Conservation (phyloP, 352 stramenopile genomes). For the Elongisporangium undulatum region DNA sequence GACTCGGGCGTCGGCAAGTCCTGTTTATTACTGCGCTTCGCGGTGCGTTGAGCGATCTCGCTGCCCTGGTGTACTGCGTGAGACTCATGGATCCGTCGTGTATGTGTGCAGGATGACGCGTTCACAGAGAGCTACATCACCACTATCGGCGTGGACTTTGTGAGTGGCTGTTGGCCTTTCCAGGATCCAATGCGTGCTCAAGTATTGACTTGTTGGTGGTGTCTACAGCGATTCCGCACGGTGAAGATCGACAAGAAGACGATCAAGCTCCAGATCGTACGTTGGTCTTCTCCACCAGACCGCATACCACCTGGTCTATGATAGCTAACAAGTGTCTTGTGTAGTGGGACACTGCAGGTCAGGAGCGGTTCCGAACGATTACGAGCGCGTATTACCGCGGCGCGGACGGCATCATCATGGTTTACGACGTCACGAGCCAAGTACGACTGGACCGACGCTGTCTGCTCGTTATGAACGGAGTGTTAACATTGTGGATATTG, state of each 20-base stretch:
- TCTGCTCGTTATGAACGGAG: neutral
- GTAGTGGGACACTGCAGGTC: constrained; percentile 97
- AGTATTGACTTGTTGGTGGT: constrained; percentile 1
- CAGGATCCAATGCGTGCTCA: neutral
- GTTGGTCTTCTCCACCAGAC: constrained; percentile 9
- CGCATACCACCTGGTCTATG: neutral
- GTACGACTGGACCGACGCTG: constrained; percentile 12
- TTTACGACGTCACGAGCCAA: constrained; percentile 99
- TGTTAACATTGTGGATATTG: neutral
- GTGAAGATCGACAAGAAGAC: constrained; percentile 99
- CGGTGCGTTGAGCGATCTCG: constrained; percentile 55
- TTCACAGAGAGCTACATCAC: constrained; percentile 99
- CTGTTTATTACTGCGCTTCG: constrained; percentile 97
- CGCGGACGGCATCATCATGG: constrained; percentile 96
- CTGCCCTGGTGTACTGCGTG: neutral
- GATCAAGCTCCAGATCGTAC: constrained; percentile 97
- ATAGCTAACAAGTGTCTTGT: constrained; percentile 7
- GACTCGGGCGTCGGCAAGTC: constrained; percentile 98
- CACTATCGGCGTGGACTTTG: constrained; percentile 94
- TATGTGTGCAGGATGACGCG: constrained; percentile 84
- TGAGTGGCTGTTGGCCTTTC: constrained; percentile 28
- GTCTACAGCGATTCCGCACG: constrained; percentile 89
- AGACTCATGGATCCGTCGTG: neutral
- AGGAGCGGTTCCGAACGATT: constrained; percentile 99
- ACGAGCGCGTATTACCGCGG: constrained; percentile 98